phyloP scores from a whole-genome alignment of 1,139 yeast genomes.

The Geotrichum cucujoidarum region DNA sequence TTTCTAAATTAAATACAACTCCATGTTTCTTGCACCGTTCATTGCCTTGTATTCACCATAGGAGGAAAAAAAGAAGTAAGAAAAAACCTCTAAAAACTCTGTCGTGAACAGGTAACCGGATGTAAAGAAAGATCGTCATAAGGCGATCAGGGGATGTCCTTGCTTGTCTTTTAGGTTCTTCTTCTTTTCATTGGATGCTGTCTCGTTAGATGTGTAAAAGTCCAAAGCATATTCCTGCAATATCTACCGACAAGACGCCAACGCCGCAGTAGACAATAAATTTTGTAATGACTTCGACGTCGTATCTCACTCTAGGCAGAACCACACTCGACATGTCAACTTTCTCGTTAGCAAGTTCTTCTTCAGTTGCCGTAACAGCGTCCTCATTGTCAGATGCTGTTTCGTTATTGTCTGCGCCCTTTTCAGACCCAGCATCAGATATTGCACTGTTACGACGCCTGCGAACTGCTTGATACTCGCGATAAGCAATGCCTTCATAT shows the following conservation, averaged over 20 bases:
- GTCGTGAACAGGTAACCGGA: too few relatives aligned
- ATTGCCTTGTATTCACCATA: too few relatives aligned
- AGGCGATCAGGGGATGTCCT: too few relatives aligned
- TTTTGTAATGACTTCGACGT: constrained; percentile 69
- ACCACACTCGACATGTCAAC: constrained; percentile 1
- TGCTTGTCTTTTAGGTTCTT: neutral
- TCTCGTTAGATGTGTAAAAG: constrained; percentile 13
- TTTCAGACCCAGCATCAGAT: neutral
- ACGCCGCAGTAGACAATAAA: constrained; percentile 72
- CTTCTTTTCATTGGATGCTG: neutral
- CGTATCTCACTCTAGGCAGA: constrained; percentile 46
- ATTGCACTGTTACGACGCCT: constrained; percentile 21
- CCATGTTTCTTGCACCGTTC: too few relatives aligned
- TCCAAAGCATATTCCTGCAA: constrained; percentile 24
- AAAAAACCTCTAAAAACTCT: neutral
- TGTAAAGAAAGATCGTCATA: too few relatives aligned
- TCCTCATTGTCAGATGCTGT: neutral
- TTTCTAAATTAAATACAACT: too few relatives aligned
- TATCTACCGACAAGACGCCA: constrained; percentile 36
- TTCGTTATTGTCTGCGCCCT: neutral
- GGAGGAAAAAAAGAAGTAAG: neutral
- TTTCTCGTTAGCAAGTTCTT: neutral
- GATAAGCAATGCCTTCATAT: constrained; percentile 38
- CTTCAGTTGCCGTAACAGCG: neutral
- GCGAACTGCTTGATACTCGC: constrained; percentile 22